These are phyloP conservation scores for Senecio squalidus DNA, from an alignment of 140 eudicot species.

Conservation along the genomic window DNA sequence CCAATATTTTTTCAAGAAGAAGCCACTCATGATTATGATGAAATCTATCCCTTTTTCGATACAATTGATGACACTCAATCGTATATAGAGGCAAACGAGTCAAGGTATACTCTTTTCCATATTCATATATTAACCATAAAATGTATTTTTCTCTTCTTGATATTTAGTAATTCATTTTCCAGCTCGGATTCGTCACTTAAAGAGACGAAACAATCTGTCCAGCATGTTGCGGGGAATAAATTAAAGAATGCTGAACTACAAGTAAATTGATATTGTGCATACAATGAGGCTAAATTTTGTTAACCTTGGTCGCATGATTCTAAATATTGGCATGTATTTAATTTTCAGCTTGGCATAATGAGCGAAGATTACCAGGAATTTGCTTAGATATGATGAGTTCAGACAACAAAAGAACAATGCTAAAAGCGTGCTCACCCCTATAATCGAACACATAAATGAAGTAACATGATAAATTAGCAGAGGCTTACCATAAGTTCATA, in stretches of 20 bases:
- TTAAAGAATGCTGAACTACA: constrained; percentile 53
- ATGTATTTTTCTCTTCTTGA: not conserved
- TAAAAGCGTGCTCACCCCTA: constrained; percentile 31
- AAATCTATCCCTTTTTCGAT: constrained; percentile 65
- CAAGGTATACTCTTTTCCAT: constrained; percentile 40
- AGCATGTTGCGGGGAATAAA: constrained; percentile 49
- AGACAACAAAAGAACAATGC: constrained; percentile 32
- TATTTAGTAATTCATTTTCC: constrained; percentile 21
- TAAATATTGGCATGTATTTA: constrained; percentile 7
- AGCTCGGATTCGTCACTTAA: constrained; percentile 65
- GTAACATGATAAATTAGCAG: constrained; percentile 15
- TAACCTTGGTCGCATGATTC: not conserved
- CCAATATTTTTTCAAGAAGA: constrained; percentile 38
- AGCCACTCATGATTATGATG: constrained; percentile 47
- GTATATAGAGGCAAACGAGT: constrained; percentile 47
- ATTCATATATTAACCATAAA: not conserved
- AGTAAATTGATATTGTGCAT: constrained; percentile 27
- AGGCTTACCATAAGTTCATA: not conserved
- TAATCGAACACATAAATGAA: constrained; percentile 16
- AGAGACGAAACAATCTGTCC: constrained; percentile 43
- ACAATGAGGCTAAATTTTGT: not conserved
- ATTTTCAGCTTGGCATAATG: constrained; percentile 57
- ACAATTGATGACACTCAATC: constrained; percentile 79
- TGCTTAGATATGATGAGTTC: constrained; percentile 38
- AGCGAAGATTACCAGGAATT: constrained; percentile 24